Evolutionary conservation across 2,329 filamentous ascomycete genomes (phyloP).

Genomic region (Paecilomyces fulvus): DNA sequence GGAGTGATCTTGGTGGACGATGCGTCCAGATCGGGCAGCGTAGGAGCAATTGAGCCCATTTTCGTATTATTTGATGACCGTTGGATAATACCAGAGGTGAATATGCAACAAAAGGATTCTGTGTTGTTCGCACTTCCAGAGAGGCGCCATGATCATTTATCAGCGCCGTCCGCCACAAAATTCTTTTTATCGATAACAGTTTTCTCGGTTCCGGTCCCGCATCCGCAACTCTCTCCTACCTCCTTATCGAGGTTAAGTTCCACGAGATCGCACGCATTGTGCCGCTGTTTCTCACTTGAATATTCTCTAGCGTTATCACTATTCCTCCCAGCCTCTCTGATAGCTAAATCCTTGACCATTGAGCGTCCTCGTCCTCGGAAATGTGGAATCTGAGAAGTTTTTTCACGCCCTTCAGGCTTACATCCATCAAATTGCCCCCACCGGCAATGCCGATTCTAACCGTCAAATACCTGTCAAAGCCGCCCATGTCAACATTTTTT

Average conservation of each 20-base stretch:
- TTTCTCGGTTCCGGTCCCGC: background rate
- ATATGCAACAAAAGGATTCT: background rate
- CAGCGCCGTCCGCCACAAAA: background rate
- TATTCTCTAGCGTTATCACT: background rate
- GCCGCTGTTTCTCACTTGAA: background rate
- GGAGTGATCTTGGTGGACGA: conserved; percentile 32
- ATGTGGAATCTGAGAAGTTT: background rate
- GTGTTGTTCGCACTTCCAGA: background rate
- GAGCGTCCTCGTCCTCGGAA: background rate
- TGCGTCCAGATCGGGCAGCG: conserved; percentile 28
- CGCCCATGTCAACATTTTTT: background rate
- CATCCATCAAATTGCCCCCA: background rate
- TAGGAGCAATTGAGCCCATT: conserved; percentile 24
- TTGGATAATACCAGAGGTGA: background rate
- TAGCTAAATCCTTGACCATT: background rate
- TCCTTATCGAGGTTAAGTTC: background rate
- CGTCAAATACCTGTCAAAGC: background rate
- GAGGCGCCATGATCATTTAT: background rate
- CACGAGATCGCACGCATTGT: background rate
- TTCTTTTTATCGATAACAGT: background rate
- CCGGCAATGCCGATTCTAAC: background rate
- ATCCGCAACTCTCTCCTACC: background rate
- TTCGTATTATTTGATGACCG: background rate
- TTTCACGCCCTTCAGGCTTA: background rate
- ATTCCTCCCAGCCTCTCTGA: background rate